Evolutionary conservation across 306 rosid species (phyloP).

Genomic region (Acacia confusa): DNA sequence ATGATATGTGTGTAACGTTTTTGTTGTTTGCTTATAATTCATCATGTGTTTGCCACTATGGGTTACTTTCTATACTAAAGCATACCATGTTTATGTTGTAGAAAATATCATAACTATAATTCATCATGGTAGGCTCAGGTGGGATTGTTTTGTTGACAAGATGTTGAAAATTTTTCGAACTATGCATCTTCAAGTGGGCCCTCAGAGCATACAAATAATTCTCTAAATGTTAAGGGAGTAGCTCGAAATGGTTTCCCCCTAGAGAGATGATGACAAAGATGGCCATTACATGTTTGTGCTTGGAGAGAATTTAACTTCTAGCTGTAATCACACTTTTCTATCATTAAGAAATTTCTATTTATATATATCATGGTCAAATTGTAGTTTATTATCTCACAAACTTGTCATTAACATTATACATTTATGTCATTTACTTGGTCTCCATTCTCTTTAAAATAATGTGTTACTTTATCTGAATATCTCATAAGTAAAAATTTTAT

Average conservation of each 20-base stretch:
- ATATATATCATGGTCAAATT: background rate
- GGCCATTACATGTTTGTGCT: constrained; percentile 98
- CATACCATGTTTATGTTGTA: too few species aligned
- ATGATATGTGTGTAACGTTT: constrained; percentile 3
- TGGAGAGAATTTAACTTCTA: constrained; percentile 97
- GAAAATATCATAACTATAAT: too few species aligned
- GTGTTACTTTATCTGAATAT: background rate
- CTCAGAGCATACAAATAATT: constrained; percentile 64
- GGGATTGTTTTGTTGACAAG: constrained; percentile 97
- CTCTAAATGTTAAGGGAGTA: constrained; percentile 71
- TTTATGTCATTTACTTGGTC: background rate
- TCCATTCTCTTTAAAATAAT: background rate
- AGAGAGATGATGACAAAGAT: constrained; percentile 99
- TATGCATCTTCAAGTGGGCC: constrained; percentile 76
- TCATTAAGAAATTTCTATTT: constrained; percentile 42
- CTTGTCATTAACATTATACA: background rate
- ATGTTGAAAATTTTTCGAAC: constrained; percentile 83
- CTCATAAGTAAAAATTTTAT: too few species aligned
- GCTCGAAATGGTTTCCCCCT: constrained; percentile 95
- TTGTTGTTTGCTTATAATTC: constrained; percentile 6
- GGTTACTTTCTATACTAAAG: constrained; percentile 21
- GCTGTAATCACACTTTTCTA: constrained; percentile 94
- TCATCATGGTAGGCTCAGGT: constrained; percentile 99
- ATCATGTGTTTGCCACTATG: background rate
- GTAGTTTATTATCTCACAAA: background rate